These are phyloP conservation scores for Erysimum cheiranthoides DNA, from an alignment of 345 rosid genomes.

Conservation along the genomic window DNA sequence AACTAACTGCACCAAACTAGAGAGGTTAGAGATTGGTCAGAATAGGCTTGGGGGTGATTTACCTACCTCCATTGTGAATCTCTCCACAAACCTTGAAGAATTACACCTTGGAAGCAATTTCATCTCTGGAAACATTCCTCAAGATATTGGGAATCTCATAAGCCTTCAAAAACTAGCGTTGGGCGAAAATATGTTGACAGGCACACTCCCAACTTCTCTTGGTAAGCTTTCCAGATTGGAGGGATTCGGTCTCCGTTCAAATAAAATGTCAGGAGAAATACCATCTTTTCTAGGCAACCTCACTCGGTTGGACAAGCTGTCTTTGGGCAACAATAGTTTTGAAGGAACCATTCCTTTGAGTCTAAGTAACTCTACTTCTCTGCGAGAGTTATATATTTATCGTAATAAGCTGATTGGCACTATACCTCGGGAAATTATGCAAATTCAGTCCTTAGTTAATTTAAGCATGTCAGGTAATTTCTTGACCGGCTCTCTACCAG, in stretches of 20 bases:
- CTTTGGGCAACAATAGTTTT: background rate
- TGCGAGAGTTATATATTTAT: background rate
- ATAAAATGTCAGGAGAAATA: background rate
- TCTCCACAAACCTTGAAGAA: background rate
- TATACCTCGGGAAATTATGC: constrained; percentile 21
- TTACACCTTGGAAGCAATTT: background rate
- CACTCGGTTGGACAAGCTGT: background rate
- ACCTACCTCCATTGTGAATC: background rate
- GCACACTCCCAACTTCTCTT: background rate
- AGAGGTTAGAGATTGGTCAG: fast-evolving
- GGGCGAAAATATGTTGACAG: fast-evolving
- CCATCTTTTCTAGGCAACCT: constrained; percentile 14
- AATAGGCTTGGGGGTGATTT: constrained; percentile 14
- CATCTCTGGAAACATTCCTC: constrained; percentile 15
- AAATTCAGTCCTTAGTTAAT: background rate
- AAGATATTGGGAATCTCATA: constrained; percentile 5
- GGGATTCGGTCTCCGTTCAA: background rate
- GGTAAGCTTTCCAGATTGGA: background rate
- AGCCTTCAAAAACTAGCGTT: background rate
- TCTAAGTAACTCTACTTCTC: background rate
- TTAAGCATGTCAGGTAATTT: background rate
- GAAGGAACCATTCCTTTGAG: background rate
- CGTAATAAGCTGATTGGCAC: constrained; percentile 7
- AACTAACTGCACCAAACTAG: constrained; percentile 20
- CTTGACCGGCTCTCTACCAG: background rate